Evolutionary conservation across 768 basidiomycete species (phyloP).

Genomic region (Leccinum rimulosum): DNA sequence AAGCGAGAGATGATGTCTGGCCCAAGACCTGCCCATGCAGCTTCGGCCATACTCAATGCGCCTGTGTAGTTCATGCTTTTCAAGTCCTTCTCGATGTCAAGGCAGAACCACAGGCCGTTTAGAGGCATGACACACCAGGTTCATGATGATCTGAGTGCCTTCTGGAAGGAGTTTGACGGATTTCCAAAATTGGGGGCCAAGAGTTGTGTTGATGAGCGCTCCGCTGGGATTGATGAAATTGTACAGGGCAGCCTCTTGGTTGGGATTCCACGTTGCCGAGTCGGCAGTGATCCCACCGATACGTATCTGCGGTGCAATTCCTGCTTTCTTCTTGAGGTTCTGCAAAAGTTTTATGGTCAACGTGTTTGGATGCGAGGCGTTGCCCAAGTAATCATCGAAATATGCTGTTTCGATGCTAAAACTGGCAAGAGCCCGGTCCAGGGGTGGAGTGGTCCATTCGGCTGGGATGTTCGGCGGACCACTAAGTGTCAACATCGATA

Average conservation of each 20-base stretch:
- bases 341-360: conserved; percentile 44
- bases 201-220: conserved; percentile 47
- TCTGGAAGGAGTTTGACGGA: conserved; percentile 42
- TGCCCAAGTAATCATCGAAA: conserved; percentile 50
- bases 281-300: conserved; percentile 59
- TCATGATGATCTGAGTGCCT: conserved; percentile 46
- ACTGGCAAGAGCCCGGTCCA: conserved; percentile 47
- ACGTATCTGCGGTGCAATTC: conserved; percentile 44
- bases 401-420: conserved; percentile 58
- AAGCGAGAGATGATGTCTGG: conserved; percentile 38
- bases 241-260: conserved; percentile 28
- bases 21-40: conserved; percentile 39
- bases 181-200: conserved; percentile 52
- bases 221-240: conserved; percentile 46
- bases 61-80: conserved; percentile 43
- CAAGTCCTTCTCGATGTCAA: conserved; percentile 37
- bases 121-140: conserved; percentile 33
- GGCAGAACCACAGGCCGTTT: background rate
- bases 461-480: conserved; percentile 43
- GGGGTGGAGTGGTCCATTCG: conserved; percentile 40
- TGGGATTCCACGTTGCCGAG: conserved; percentile 47
- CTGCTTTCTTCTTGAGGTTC: conserved; percentile 45
- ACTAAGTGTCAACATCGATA: conserved; percentile 32
- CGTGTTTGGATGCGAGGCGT: conserved; percentile 40
- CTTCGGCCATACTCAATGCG: conserved; percentile 42